Base-by-base conservation (phyloP, 495 filamentous ascomycete species). In the Penicillium taxi region DNA sequence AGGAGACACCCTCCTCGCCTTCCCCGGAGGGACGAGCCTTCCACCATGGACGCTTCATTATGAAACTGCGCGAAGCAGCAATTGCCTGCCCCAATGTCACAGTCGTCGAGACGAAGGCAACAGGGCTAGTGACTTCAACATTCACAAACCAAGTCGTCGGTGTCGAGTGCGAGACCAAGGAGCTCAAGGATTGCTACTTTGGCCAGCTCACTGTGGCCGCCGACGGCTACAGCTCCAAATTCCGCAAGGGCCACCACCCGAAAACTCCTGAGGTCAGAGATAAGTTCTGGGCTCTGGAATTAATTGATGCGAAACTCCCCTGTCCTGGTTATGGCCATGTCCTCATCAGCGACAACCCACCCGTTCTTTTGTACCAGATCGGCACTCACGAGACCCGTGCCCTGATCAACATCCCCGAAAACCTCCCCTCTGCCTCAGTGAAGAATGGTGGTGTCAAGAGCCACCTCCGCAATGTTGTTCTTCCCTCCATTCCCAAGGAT, bases 311-410 rank as follows among this genome's bases (percentile, higher is more conserved):
- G 19, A 66, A 75, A 12, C 74, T 96, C 2, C 86, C 89, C 4
- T 60, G 61, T 15, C 76, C 81, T 2, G 59, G 73, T 43, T 81
- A 84, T 59, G 91, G 91, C 12, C 90, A 94, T 56, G 90, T 98
- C 33, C 66, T 96, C 24, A 78, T 98, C 39, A 81, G 82, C 39
- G 76, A 84, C 37, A 48, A 48, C 20, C 74, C 80, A 4, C 90
- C 90, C 1, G 80, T 94, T 28, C 78, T 98, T 13, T 74, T 98
- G 41, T 98, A 98, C 69, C 91, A 96, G 64, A 98, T 98, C 61
- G 90, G 93, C 48, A 83, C 86, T 9, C 86, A 82, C 65, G 91
- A 96, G 60, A 98, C 91, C 3, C 76, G 91, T 29, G 83, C 84
- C 13, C 73, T 98, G 9, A 74, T 96, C 50, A 89, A 96, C 62